A percentile compares a stretch with the other conserved stretches of the same genome.
phyloP scores from a whole-genome alignment of 2,329 filamentous ascomycete species.

The Pseudocercospora ulei region DNA sequence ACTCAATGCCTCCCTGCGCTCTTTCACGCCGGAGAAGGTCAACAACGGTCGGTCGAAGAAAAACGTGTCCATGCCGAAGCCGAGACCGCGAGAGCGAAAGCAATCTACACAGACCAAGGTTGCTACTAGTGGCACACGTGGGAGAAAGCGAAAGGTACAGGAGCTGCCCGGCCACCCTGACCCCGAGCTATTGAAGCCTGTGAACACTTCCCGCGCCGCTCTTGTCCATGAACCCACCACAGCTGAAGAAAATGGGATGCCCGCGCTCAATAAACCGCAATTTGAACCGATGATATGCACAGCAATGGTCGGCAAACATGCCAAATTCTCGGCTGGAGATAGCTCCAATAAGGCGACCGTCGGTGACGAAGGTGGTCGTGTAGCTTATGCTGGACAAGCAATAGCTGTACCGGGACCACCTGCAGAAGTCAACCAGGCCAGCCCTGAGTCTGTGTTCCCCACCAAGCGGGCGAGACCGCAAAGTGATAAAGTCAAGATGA shows the following conservation, averaged over 20 bases:
- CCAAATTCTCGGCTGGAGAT: not conserved
- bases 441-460: not conserved
- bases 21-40: slow-evolving; percentile 7
- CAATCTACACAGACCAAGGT: not conserved
- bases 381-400: not conserved
- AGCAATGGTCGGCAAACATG: not conserved
- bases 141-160: not conserved
- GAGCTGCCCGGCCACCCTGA: not conserved
- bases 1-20: too few species aligned
- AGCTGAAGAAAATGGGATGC: not conserved
- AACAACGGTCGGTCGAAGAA: not conserved
- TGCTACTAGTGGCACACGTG: not conserved
- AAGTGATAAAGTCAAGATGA: slow-evolving; percentile 1
- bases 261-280: not conserved
- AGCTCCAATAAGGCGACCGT: not conserved
- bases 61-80: not conserved
- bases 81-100: slow-evolving; percentile 1
- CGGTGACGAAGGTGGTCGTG: slow-evolving; percentile 8
- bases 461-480: slow-evolving; percentile 9
- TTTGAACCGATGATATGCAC: not conserved
- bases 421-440: slow-evolving; percentile 6
- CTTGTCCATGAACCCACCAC: not conserved
- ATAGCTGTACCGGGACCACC: not conserved
- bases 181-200: not conserved
- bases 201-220: not conserved